Percentiles rank a stretch among this genome's conserved stretches.
These are phyloP conservation scores for Yamadazyma tumulicola DNA, from an alignment of 805 yeast species.

Conservation along the genomic window DNA sequence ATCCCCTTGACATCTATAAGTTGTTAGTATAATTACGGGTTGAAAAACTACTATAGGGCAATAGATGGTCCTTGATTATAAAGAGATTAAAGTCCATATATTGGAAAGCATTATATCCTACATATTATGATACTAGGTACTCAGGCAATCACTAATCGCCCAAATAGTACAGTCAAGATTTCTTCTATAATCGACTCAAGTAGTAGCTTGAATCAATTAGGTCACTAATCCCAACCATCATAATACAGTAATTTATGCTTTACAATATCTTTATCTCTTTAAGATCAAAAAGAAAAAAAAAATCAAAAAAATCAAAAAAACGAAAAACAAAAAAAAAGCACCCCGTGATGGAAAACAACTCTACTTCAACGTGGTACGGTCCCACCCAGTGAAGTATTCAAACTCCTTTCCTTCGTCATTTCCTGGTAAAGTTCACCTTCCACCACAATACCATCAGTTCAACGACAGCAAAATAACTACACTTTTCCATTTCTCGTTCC, in stretches of 20 bases:
- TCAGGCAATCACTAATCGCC: background rate
- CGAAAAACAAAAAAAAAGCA: constrained; percentile 2
- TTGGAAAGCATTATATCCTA: constrained; percentile 7
- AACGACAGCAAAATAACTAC: too few species aligned
- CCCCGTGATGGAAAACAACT: background rate
- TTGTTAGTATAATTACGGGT: constrained; percentile 26
- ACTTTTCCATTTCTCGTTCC: too few species aligned
- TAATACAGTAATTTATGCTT: constrained; percentile 6
- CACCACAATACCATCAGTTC: too few species aligned
- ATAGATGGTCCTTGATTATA: constrained; percentile 4
- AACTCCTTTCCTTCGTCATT: too few species aligned
- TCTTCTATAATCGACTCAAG: too few species aligned
- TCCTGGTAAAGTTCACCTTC: too few species aligned
- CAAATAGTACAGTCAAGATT: too few species aligned
- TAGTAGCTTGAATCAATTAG: background rate
- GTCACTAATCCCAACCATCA: constrained; percentile 1
- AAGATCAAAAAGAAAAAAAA: constrained; percentile 3
- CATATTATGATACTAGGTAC: constrained; percentile 4
- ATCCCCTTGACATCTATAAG: constrained; percentile 94
- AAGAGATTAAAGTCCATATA: constrained; percentile 7
- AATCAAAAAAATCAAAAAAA: constrained; percentile 2
- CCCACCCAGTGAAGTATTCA: too few species aligned
- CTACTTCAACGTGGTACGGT: too few species aligned
- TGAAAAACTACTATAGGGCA: constrained; percentile 1
- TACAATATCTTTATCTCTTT: constrained; percentile 4